A percentile compares a stretch with the other conserved stretches of the same genome.
These are phyloP conservation scores for Neurospora tetrasperma DNA, from an alignment of 495 filamentous ascomycete species.

Conservation along the genomic window DNA sequence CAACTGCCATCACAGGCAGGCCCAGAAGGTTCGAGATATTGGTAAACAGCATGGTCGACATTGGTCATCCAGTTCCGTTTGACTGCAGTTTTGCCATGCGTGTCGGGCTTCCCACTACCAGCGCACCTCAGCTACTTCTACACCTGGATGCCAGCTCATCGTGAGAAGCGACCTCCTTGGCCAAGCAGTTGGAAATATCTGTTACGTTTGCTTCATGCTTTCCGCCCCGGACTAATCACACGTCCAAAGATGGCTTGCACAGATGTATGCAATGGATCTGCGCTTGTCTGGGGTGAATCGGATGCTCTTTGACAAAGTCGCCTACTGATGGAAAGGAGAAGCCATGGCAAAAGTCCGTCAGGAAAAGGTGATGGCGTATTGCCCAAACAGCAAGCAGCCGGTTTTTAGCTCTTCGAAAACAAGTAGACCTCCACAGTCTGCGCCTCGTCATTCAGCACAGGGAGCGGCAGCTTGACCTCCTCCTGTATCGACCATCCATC, in stretches of 20 bases:
- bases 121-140: neutral
- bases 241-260: neutral
- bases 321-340: neutral
- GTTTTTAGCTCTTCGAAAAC: slow-evolving; percentile 21
- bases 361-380: neutral
- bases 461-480: slow-evolving; percentile 41
- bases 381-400: neutral
- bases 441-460: slow-evolving; percentile 44
- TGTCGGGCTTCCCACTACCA: neutral
- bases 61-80: neutral
- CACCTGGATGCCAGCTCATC: neutral
- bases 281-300: neutral
- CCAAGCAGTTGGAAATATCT: neutral
- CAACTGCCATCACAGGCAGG: neutral
- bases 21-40: neutral
- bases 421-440: slow-evolving; percentile 55
- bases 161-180: neutral
- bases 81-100: neutral
- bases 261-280: neutral
- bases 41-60: neutral
- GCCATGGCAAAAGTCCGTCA: neutral
- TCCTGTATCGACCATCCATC: slow-evolving; percentile 44
- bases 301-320: neutral
- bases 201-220: neutral
- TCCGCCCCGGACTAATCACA: neutral